Evolutionary conservation across 2,329 filamentous ascomycete genomes (phyloP).

Genomic region (Nemania serpens): DNA sequence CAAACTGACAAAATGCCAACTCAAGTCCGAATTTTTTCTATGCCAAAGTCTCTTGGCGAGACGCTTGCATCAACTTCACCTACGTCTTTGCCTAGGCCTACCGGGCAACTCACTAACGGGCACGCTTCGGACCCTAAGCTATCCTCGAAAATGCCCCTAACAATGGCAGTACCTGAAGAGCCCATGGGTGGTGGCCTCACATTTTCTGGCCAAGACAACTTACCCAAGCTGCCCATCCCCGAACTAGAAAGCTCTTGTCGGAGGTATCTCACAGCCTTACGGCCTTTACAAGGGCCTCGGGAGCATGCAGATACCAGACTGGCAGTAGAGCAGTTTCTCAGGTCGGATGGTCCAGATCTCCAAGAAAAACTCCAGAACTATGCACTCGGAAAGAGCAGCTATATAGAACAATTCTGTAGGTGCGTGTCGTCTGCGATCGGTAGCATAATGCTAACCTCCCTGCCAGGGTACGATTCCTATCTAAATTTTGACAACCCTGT

Average conservation of each 20-base stretch:
- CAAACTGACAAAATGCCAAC: slow-evolving; percentile 62
- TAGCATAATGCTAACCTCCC: slow-evolving; percentile 23
- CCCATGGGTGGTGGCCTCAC: slow-evolving; percentile 74
- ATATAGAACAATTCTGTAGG: slow-evolving; percentile 98
- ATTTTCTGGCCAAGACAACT: slow-evolving; percentile 83
- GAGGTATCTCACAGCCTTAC: slow-evolving; percentile 79
- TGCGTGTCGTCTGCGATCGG: slow-evolving; percentile 29
- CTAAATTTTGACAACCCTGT: slow-evolving; percentile 98
- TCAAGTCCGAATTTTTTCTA: slow-evolving; percentile 71
- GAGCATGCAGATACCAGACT: slow-evolving; percentile 83
- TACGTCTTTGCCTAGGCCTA: slow-evolving; percentile 47
- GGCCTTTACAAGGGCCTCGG: slow-evolving; percentile 77
- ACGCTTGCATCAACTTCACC: slow-evolving; percentile 59
- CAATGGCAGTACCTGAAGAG: slow-evolving; percentile 48
- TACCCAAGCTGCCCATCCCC: slow-evolving; percentile 92
- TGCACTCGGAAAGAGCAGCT: slow-evolving; percentile 87
- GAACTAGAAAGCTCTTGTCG: slow-evolving; percentile 78
- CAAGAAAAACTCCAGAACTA: slow-evolving; percentile 92
- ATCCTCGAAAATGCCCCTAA: slow-evolving; percentile 40
- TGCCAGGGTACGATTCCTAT: slow-evolving; percentile 94
- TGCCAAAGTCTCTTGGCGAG: slow-evolving; percentile 74
- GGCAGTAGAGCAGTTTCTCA: slow-evolving; percentile 83
- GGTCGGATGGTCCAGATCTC: slow-evolving; percentile 77
- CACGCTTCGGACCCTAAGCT: slow-evolving; percentile 37
- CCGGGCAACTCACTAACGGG: slow-evolving; percentile 41